Conservation (phyloP, 768 basidiomycete genomes). For the Rhizopogon roseolus region DNA sequence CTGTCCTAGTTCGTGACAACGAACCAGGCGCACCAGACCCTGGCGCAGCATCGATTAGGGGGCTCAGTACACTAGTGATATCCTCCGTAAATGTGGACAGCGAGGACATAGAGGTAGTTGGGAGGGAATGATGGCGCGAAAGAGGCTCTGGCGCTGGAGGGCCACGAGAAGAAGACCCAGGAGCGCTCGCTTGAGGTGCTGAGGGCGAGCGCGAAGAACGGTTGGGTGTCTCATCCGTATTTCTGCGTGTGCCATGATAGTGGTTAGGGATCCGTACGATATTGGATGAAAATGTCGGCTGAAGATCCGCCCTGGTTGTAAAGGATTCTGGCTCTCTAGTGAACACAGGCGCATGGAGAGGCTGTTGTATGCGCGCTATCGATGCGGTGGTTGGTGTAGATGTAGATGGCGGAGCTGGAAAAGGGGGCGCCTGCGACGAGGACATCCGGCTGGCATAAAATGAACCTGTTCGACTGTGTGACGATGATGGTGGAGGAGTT, state of each 20-base stretch:
- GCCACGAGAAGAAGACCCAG: slow-evolving; percentile 13
- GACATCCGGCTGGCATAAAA: slow-evolving; percentile 23
- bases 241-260: slow-evolving; percentile 33
- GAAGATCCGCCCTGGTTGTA: slow-evolving; percentile 47
- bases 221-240: slow-evolving; percentile 17
- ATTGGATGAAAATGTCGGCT: slow-evolving; percentile 63
- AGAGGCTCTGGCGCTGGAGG: slow-evolving; percentile 16
- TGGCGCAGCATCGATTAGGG: slow-evolving; percentile 13
- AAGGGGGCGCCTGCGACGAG: slow-evolving; percentile 19
- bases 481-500: not conserved
- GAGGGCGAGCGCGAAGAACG: slow-evolving; percentile 18
- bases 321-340: slow-evolving; percentile 38
- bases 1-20: slow-evolving; percentile 24
- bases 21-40: slow-evolving; percentile 7
- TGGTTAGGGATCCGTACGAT: slow-evolving; percentile 68
- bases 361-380: slow-evolving; percentile 9
- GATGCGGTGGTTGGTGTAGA: slow-evolving; percentile 4
- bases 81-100: slow-evolving; percentile 24
- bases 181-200: slow-evolving; percentile 10
- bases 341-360: slow-evolving; percentile 3
- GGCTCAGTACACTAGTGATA: slow-evolving; percentile 13
- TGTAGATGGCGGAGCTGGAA: slow-evolving; percentile 20
- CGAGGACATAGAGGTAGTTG: slow-evolving; percentile 15
- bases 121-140: slow-evolving; percentile 20
- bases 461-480: not conserved